These are phyloP conservation scores for Nicotiana undulata DNA, from an alignment of 257 asterid species.

Conservation along the genomic window DNA sequence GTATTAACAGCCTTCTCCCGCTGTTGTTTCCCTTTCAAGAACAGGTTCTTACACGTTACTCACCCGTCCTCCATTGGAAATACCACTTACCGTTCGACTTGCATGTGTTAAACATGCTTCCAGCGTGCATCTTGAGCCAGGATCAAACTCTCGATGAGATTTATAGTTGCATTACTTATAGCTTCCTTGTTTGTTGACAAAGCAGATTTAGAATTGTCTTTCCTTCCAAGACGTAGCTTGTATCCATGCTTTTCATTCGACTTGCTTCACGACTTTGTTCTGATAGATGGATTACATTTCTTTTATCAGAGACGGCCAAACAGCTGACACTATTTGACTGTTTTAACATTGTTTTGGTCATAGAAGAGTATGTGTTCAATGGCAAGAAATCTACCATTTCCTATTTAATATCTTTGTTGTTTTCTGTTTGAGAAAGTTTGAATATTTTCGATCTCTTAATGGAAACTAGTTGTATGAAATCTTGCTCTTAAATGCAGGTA, in stretches of 20 bases:
- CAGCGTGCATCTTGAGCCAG: background rate
- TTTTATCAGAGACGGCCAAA: background rate
- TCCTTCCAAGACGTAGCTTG: no score
- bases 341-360: background rate
- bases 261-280: background rate
- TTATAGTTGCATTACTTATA: background rate
- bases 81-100: background rate
- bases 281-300: background rate
- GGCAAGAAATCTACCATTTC: background rate
- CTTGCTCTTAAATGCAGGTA: slow-evolving; percentile 29
- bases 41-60: no score
- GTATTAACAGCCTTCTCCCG: background rate
- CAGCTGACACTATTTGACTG: background rate
- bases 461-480: background rate
- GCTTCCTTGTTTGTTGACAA: background rate
- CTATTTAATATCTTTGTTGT: background rate
- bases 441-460: background rate
- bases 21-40: background rate
- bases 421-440: background rate
- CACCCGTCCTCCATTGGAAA: background rate
- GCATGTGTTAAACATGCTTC: background rate
- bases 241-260: no score
- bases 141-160: background rate
- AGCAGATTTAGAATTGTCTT: no score
- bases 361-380: background rate